phyloP scores from a whole-genome alignment of 1,284 basidiomycete species.

The Xerocomus minutiporus region DNA sequence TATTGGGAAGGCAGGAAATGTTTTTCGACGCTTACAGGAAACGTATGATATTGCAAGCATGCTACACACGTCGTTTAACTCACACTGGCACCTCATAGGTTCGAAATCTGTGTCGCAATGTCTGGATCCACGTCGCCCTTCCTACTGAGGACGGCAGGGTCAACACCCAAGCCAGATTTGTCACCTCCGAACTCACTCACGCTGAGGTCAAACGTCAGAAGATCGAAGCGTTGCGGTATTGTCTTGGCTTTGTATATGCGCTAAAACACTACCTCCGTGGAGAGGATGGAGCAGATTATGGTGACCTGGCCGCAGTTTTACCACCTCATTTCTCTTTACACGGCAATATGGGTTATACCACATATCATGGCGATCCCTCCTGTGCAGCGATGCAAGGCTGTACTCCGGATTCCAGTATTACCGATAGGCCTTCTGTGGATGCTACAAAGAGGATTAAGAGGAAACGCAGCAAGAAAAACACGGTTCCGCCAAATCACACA shows the following conservation, averaged over 20 bases:
- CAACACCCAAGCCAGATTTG: slow-evolving; percentile 47
- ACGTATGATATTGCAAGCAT: slow-evolving; percentile 40
- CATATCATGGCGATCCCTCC: slow-evolving; percentile 28
- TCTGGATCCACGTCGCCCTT: slow-evolving; percentile 77
- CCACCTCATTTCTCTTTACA: slow-evolving; percentile 53
- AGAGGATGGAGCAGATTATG: slow-evolving; percentile 64
- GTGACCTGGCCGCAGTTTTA: slow-evolving; percentile 64
- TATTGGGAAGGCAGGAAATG: slow-evolving; percentile 85
- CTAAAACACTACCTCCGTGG: slow-evolving; percentile 76
- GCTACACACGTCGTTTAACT: slow-evolving; percentile 7
- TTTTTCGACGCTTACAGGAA: slow-evolving; percentile 62
- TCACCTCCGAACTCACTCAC: slow-evolving; percentile 44
- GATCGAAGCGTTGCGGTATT: slow-evolving; percentile 63
- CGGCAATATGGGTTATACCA: slow-evolving; percentile 39
- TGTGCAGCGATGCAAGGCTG: slow-evolving; percentile 42
- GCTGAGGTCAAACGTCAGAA: slow-evolving; percentile 66
- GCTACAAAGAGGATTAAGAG: slow-evolving; percentile 65
- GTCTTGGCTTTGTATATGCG: slow-evolving; percentile 64
- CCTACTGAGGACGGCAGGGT: slow-evolving; percentile 51
- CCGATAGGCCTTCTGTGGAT: slow-evolving; percentile 40
- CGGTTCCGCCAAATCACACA: slow-evolving; percentile 15
- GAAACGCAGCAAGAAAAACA: slow-evolving; percentile 59
- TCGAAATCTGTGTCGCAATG: slow-evolving; percentile 57
- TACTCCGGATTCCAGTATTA: slow-evolving; percentile 21
- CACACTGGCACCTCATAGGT: slow-evolving; percentile 33